Base-by-base conservation (phyloP, 1,139 yeast genomes). In the Saccharomyces hybrid region DNA sequence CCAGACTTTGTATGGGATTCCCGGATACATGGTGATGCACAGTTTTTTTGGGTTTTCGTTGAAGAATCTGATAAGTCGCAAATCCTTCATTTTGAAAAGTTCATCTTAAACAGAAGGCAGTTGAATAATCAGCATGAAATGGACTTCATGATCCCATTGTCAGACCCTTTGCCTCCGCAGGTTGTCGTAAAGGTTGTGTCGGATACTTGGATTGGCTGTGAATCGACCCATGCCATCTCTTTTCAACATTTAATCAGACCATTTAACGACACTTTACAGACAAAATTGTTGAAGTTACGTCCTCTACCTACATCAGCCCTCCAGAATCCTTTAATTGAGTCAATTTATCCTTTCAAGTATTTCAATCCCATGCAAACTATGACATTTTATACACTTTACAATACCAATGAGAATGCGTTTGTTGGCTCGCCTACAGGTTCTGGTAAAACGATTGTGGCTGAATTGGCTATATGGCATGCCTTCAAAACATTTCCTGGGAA, bases 381-480 rank as follows among this genome's bases (percentile, higher is more conserved):
- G 98, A 82, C 87, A 0, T 95, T 95, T 72, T 96, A 91, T 66
- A 81, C 96, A 0, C 73, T 95, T 48, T 95, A 91, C 71, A 85
- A 93, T 67, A 74, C 86, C 2, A 82, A 86, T 60, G 80, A 85
- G 2, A 88, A 88, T 69, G 91, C 86, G 0, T 87, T 95, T 70
- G 88, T 95, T 47, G 99, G 99, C 13, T 91, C 98, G 0, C 99
- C 99, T 2, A 95, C 99, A 1, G 99, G 99, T 31, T 93, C 99
- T 0, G 99, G 99, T 61, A 95, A 95, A 69, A 95, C 99, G 0
- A 87, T 93, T 47, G 99, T 95, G 27, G 97, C 98, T 0, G 99
- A 95, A 67, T 74, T 95, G 57, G 98, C 98, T 0, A 88, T 93
- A 14, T 95, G 98, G 98, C 93, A 89, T 68, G 97, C 98, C 0